Evolutionary conservation across 768 basidiomycete species (phyloP).

Genomic region (Tylopilus intermedius): DNA sequence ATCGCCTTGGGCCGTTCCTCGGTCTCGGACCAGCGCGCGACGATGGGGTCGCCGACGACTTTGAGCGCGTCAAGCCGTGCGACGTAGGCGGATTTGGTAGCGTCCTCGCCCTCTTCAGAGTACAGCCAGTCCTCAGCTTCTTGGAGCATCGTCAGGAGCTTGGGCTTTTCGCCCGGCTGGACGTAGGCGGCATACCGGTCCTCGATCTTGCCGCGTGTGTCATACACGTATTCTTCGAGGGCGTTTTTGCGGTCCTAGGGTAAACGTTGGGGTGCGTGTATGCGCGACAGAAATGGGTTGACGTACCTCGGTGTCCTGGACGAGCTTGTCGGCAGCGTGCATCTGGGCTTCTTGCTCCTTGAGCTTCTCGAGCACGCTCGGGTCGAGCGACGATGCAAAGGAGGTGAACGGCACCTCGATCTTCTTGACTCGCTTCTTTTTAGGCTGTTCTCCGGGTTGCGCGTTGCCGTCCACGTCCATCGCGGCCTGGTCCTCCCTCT

Average conservation of each 20-base stretch:
- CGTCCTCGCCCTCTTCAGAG: conserved; percentile 93
- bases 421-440: conserved; percentile 89
- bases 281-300: neutral
- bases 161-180: conserved; percentile 69
- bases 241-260: conserved; percentile 95
- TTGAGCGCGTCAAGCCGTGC: conserved; percentile 78
- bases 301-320: conserved; percentile 91
- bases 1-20: conserved; percentile 77
- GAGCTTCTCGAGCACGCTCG: conserved; percentile 54
- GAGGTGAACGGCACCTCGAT: conserved; percentile 72
- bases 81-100: conserved; percentile 93
- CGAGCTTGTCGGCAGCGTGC: conserved; percentile 90
- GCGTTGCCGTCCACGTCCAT: conserved; percentile 65
- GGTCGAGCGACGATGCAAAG: conserved; percentile 60
- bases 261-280: conserved; percentile 2
- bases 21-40: conserved; percentile 72
- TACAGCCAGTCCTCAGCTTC: conserved; percentile 97
- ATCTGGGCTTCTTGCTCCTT: conserved; percentile 85
- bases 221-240: conserved; percentile 97
- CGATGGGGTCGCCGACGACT: conserved; percentile 80
- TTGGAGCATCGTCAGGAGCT: conserved; percentile 62
- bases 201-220: conserved; percentile 88
- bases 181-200: conserved; percentile 78
- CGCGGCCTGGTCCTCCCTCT: conserved; percentile 59
- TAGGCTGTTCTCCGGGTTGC: conserved; percentile 38